phyloP scores from a whole-genome alignment of 2,329 filamentous ascomycete genomes.

The Pseudophaeomoniella oleicola region DNA sequence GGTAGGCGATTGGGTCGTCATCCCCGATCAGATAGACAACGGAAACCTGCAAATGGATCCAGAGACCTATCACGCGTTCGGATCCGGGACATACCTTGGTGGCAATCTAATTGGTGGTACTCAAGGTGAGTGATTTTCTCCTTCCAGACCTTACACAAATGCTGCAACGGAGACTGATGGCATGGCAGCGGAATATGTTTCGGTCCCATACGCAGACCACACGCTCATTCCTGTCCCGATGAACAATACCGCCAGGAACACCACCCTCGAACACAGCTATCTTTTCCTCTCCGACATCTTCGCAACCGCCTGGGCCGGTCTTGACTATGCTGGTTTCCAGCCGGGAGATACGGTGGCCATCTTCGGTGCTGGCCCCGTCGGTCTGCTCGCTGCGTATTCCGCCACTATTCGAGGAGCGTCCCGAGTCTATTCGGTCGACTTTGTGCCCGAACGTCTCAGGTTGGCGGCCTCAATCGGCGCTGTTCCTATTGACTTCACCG shows the following conservation, averaged over 20 bases:
- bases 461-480: conserved; percentile 46
- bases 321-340: conserved; percentile 43
- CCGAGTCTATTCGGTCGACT: conserved; percentile 46
- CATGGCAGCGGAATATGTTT: conserved; percentile 9
- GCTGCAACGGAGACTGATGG: not conserved
- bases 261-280: conserved; percentile 7
- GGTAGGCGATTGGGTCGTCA: conserved; percentile 12
- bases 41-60: not conserved
- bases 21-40: conserved; percentile 7
- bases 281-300: conserved; percentile 15
- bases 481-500: conserved; percentile 45
- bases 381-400: conserved; percentile 50
- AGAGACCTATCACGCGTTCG: conserved; percentile 3
- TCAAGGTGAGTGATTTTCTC: conserved; percentile 4
- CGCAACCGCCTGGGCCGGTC: conserved; percentile 33
- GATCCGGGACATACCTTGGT: conserved; percentile 1
- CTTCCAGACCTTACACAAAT: not conserved
- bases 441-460: conserved; percentile 41
- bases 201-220: conserved; percentile 9
- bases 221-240: conserved; percentile 7
- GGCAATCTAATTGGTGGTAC: conserved; percentile 5
- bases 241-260: too few relatives aligned
- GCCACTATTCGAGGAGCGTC: conserved; percentile 45
- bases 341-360: conserved; percentile 47
- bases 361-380: conserved; percentile 49